These are phyloP conservation scores for Fraxinus platypoda DNA, from an alignment of 305 asterid genomes.

Conservation along the genomic window DNA sequence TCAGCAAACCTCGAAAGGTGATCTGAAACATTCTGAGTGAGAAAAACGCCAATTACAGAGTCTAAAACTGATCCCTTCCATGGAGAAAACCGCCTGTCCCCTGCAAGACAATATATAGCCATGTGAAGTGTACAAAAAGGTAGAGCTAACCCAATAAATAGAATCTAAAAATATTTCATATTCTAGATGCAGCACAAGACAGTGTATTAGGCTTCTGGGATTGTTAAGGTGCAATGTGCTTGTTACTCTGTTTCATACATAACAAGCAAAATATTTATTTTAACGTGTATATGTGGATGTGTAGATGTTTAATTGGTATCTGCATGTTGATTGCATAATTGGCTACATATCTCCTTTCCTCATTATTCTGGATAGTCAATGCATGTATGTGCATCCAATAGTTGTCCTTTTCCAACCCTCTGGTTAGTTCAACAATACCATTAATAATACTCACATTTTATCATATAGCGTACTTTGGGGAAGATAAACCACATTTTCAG, in stretches of 20 bases:
- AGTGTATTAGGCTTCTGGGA: not conserved
- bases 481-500: not conserved
- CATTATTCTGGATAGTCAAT: not conserved
- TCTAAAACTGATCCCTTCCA: not conserved
- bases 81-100: not conserved
- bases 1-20: conserved; percentile 86
- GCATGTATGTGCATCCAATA: not conserved
- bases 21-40: conserved; percentile 43
- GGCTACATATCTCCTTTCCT: not conserved
- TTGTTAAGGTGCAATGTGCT: not conserved
- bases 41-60: not conserved
- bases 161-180: not conserved
- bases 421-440: conserved; percentile 4
- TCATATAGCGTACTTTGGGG: not conserved
- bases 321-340: not conserved
- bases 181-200: not conserved
- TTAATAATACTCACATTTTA: not conserved
- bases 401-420: not conserved
- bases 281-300: not conserved
- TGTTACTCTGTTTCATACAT: not conserved
- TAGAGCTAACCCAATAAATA: not conserved
- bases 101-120: not conserved
- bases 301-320: not conserved
- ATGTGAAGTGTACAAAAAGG: not conserved
- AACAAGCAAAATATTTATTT: not conserved